Conservation (phyloP, 2,329 filamentous ascomycete species). For the Pseudogymnoascus sp. region DNA sequence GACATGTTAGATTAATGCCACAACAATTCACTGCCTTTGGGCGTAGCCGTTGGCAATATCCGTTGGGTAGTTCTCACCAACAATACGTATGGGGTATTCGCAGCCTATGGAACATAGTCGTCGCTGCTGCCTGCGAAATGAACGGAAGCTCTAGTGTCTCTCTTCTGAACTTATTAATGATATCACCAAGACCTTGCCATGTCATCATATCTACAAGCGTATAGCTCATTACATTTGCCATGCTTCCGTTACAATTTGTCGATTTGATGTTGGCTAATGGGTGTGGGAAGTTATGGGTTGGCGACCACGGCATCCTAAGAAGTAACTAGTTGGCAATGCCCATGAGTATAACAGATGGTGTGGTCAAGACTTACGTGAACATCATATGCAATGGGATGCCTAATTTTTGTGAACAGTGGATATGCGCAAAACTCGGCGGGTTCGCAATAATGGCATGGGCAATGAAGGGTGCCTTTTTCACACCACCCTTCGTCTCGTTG, state of each 20-base stretch:
- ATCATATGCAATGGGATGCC: conserved; percentile 68
- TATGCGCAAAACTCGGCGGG: conserved; percentile 63
- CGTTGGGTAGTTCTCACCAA: conserved; percentile 43
- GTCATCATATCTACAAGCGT: conserved; percentile 64
- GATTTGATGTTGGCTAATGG: conserved; percentile 57
- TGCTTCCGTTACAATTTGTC: conserved; percentile 51
- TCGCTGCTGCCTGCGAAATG: conserved; percentile 73
- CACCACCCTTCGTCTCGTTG: conserved; percentile 20
- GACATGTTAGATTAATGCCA: not conserved
- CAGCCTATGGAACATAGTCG: conserved; percentile 67
- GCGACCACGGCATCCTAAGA: conserved; percentile 53
- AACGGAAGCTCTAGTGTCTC: conserved; percentile 67
- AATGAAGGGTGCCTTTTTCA: conserved; percentile 46
- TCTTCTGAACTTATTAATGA: conserved; percentile 81
- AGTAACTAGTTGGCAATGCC: not conserved
- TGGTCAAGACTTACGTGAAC: conserved; percentile 58
- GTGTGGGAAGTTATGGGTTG: conserved; percentile 59
- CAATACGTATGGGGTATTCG: conserved; percentile 83
- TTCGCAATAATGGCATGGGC: conserved; percentile 72
- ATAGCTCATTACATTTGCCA: conserved; percentile 63
- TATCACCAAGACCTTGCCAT: conserved; percentile 73
- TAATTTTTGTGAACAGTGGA: conserved; percentile 64
- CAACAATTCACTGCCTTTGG: not conserved
- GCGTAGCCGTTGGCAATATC: not conserved
- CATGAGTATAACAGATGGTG: conserved; percentile 9